Base-by-base conservation (phyloP, 2,329 filamentous ascomycete species). In the Aquanectria penicillioides region DNA sequence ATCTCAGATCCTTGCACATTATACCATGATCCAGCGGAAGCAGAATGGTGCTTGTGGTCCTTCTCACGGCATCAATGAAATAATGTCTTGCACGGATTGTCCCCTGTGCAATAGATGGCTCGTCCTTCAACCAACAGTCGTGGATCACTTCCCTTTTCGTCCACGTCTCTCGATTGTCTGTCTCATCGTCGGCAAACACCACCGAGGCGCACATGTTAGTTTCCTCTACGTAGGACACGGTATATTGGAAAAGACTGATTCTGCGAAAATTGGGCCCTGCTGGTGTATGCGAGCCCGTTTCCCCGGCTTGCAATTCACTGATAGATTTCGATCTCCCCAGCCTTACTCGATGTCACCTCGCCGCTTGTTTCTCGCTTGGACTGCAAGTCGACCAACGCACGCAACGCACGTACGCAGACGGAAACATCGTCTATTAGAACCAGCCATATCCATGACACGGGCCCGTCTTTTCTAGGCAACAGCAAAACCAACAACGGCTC, bases 381-480 rank as follows among this genome's bases (percentile, higher is more conserved):
- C 29, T 28, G 20, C 11, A 25, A 12, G 13, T 34, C 20, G 15
- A 10, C 17, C 37, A 41, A 18, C 31, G 20, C 8, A 51, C 36
- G 34, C 50, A n/a, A 26, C 40, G 25, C 22, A 46, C 28, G 10
- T 25, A 13, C 8, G 5, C 37, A 7, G 31, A 31, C 11, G 38
- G 12, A 37, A 22, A 28, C 46, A 38, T 18, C 31, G 9, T 20
- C 34, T 22, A 18, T 18, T 17, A 10, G n/a, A 49, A 33, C 13
- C 5, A 43, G 31, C 23, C 40, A 40, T 44, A 46, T 47, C 33
- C 43, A 36, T 40, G 28, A 22, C 26, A 18, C 6, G n/a, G 36
- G 10, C 49, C 55, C 41, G 31, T 49, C 13, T 25, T 43, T 51
- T 57, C 25, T n/a, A 67, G 62, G 65, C 62, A 67, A 54, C 65